Evolutionary conservation across 306 rosid genomes (phyloP).

Genomic region (Medicago truncatula): DNA sequence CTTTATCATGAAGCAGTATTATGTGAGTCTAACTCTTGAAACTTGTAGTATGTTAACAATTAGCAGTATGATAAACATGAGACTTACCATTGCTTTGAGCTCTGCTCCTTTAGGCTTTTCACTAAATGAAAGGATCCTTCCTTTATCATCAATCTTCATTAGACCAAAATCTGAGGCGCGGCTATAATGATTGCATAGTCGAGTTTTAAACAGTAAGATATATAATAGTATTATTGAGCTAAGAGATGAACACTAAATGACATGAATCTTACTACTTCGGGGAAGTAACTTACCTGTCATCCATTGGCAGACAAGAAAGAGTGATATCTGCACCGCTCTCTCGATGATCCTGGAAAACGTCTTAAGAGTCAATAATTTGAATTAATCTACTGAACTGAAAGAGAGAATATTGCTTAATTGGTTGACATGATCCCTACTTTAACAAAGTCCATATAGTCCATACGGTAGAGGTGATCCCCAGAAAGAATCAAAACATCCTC

Average conservation of each 20-base stretch:
- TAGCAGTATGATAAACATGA: constrained; percentile 37
- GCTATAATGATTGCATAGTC: constrained; percentile 51
- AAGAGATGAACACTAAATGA: neutral
- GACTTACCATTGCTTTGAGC: constrained; percentile 81
- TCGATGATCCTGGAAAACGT: constrained; percentile 68
- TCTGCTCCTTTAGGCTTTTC: constrained; percentile 87
- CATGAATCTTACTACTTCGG: neutral
- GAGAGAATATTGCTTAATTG: constrained; percentile 19
- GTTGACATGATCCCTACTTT: constrained; percentile 57
- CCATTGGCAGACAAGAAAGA: constrained; percentile 87
- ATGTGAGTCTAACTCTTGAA: constrained; percentile 37
- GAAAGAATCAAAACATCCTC: constrained; percentile 93
- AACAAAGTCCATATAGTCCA: constrained; percentile 95
- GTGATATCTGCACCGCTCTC: constrained; percentile 94
- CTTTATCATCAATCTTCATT: constrained; percentile 93
- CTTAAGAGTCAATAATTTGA: constrained; percentile 33
- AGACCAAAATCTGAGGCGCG: constrained; percentile 99
- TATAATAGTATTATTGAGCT: neutral
- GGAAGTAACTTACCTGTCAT: constrained; percentile 67
- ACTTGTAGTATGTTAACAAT: neutral
- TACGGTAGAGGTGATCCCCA: constrained; percentile 91
- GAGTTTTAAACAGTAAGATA: constrained; percentile 35
- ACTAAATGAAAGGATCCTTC: constrained; percentile 68
- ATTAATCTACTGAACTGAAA: constrained; percentile 14
- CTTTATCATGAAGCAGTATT: constrained; percentile 50